Base-by-base conservation (phyloP, 1,139 yeast species). In the Diutina rugosa region DNA sequence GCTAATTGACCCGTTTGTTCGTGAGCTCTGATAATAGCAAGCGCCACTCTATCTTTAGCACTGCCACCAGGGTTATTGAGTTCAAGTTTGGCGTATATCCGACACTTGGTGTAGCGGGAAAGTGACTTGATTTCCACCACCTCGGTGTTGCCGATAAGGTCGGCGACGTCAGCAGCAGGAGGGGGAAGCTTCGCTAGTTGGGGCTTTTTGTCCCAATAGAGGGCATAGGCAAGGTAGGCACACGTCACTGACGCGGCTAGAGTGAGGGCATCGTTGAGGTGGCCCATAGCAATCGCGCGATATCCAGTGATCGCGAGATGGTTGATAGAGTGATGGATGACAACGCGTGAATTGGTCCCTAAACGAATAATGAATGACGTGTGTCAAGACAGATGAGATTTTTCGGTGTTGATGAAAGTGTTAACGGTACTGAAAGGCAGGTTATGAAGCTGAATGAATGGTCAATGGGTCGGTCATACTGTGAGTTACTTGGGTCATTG, bases 41-140 rank as follows among this genome's bases (percentile, higher is more conserved):
- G 75, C 1, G 98, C 99, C 48, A 93, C 96, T 57, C 99, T 74
- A 66, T 93, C 99, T 66, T 93, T 93, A 46, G 97, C 96, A 55
- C 96, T 87, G 0, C 98, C 98, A 26, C 95, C 99, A 0, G 98
- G 98, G 64, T 93, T 93, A 63, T 79, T 72, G 58, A 90, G 72
- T 69, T 93, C 99, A 59, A 91, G 70, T 66, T 93, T 93, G 57
- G 96, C 98, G 64, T 84, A 88, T 9, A 93, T 82, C 55, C 86
- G 84, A 65, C 95, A 85, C 0, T 95, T 95, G 0, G 97, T 89
- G 28, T 77, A 71, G 14, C 75, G 70, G 1, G 95, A 84, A n/a
- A 93, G 74, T 0, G 96, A 86, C 61, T 80, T 79, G 57, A 93
- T 78, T 61, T 81, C 80, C n/a, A 93, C 82, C 68, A 93, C 67